A percentile compares a stretch with the other conserved stretches of the same genome.
phyloP scores from a whole-genome alignment of 2,329 filamentous ascomycete genomes.

The Bipolaris gigantea region DNA sequence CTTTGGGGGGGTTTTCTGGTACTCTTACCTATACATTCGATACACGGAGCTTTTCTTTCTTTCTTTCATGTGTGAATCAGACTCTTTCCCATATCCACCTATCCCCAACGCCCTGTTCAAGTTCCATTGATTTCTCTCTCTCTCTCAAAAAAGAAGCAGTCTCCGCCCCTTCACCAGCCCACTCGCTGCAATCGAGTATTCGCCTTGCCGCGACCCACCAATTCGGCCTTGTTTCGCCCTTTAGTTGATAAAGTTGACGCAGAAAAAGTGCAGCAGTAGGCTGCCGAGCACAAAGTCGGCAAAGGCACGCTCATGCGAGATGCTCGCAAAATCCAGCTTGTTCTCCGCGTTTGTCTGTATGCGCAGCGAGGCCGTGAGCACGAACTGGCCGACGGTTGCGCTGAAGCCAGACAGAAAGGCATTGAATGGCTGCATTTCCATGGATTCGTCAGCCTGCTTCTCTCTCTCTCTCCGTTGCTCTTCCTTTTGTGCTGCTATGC shows the following conservation, averaged over 20 bases:
- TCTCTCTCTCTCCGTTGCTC: too few relatives aligned
- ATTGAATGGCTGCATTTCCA: too few relatives aligned
- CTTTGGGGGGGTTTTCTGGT: background rate
- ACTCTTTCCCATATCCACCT: too few relatives aligned
- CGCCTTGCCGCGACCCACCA: too few relatives aligned
- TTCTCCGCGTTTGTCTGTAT: conserved; percentile 90
- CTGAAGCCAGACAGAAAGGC: conserved; percentile 95
- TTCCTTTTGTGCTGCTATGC: too few relatives aligned
- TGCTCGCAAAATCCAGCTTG: conserved; percentile 72
- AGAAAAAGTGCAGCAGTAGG: conserved; percentile 96
- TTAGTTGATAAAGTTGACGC: conserved; percentile 98
- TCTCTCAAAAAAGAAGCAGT: background rate
- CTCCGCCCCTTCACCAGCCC: background rate
- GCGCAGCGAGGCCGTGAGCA: conserved; percentile 84
- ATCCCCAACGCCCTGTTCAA: background rate
- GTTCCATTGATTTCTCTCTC: background rate
- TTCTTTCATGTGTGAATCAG: background rate
- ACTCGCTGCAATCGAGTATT: too few relatives aligned
- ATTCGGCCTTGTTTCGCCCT: too few relatives aligned
- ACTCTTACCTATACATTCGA: conserved; percentile 5
- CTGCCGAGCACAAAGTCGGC: conserved; percentile 95
- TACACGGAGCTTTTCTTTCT: background rate
- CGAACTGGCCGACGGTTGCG: conserved; percentile 94
- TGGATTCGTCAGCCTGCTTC: background rate
- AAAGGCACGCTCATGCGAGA: conserved; percentile 87